These are phyloP conservation scores for Coemansia sp. DNA, from an alignment of 192 early-diverging fungal species.

Conservation along the genomic window DNA sequence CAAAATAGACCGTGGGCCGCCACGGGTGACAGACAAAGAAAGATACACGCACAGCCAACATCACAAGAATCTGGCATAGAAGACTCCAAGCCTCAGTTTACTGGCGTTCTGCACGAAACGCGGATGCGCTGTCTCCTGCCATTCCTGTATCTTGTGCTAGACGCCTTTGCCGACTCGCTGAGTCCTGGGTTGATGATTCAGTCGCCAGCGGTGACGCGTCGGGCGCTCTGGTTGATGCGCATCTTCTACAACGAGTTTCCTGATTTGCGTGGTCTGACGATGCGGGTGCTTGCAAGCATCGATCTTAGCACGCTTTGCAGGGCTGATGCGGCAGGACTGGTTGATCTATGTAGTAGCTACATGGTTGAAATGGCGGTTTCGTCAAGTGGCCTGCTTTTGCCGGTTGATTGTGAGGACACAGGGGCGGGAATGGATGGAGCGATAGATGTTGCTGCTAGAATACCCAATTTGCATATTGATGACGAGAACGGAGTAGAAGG, in stretches of 20 bases:
- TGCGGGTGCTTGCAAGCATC: conserved; percentile 30
- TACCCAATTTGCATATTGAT: conserved; percentile 7
- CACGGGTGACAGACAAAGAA: neutral
- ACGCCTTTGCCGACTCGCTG: conserved; percentile 31
- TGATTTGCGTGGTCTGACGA: conserved; percentile 14
- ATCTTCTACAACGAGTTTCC: conserved; percentile 40
- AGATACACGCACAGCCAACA: neutral
- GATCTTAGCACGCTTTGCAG: conserved; percentile 10
- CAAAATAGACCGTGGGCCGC: neutral
- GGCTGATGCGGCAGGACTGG: conserved; percentile 21
- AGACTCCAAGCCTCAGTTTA: neutral
- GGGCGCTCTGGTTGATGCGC: conserved; percentile 29
- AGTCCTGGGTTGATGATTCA: conserved; percentile 26
- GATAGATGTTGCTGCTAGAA: neutral
- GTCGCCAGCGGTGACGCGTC: conserved; percentile 24
- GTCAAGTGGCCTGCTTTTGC: neutral
- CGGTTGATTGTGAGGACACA: neutral
- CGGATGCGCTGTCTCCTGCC: conserved; percentile 29
- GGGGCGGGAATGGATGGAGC: neutral
- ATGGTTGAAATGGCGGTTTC: conserved; percentile 10
- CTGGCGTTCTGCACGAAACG: conserved; percentile 12
- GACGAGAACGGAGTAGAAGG: neutral
- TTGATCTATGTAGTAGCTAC: conserved; percentile 20
- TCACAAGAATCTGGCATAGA: neutral
- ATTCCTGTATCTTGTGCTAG: conserved; percentile 9